Conservation (phyloP, 306 rosid genomes). For the Prunus persica region DNA sequence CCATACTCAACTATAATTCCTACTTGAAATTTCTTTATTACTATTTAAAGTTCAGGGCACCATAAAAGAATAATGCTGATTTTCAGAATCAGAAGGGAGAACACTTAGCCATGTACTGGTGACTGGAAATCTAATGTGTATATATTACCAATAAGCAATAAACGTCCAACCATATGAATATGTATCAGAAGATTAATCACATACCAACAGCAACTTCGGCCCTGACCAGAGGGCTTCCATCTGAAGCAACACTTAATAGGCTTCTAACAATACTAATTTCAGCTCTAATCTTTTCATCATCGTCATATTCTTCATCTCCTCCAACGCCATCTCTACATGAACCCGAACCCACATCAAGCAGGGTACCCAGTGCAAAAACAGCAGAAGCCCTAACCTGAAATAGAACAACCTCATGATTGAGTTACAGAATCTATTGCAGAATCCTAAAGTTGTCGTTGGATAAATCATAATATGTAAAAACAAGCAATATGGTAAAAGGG, state of each 20-base stretch:
- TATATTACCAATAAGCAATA: background rate
- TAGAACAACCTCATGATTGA: conserved; percentile 17
- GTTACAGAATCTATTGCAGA: conserved; percentile 8
- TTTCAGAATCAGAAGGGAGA: background rate
- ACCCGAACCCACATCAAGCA: conserved; percentile 80
- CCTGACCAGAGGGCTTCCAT: conserved; percentile 98
- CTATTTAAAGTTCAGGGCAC: background rate
- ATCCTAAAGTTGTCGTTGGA: conserved; percentile 3
- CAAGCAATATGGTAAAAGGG: conserved; percentile 13
- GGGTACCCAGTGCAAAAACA: conserved; percentile 88
- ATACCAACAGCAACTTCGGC: conserved; percentile 97
- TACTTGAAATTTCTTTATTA: background rate
- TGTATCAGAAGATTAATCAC: conserved; percentile 37
- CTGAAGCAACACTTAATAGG: conserved; percentile 78
- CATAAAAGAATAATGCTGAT: background rate
- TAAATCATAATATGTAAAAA: conserved; percentile 4
- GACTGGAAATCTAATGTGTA: conserved; percentile 3
- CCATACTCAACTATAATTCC: background rate
- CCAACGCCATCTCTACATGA: conserved; percentile 64
- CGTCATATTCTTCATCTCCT: conserved; percentile 85
- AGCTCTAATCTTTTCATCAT: conserved; percentile 78
- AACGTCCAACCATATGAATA: conserved; percentile 12
- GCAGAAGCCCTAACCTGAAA: conserved; percentile 98
- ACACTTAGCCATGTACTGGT: background rate
- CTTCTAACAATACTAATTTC: conserved; percentile 81